Conservation (phyloP, 805 yeast genomes). For the Candida sonorensis region DNA sequence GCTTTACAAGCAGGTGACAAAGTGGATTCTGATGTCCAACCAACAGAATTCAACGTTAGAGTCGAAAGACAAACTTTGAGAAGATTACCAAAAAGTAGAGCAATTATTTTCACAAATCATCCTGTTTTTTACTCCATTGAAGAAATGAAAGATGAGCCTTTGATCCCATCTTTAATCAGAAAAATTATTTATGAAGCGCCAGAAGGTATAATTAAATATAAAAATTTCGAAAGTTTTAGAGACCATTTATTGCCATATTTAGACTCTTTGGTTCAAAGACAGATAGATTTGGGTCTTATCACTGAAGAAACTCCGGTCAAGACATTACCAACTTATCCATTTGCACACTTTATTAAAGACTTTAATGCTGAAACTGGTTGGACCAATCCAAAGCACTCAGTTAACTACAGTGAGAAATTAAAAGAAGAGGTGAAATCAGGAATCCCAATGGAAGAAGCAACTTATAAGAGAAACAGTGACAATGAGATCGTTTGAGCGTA, state of each 20-base stretch:
- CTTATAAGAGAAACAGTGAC: constrained; percentile 13
- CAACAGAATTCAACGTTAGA: constrained; percentile 55
- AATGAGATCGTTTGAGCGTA: no score
- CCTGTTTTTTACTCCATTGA: constrained; percentile 74
- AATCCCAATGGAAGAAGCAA: constrained; percentile 15
- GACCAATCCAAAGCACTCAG: constrained; percentile 28
- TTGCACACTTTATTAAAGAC: constrained; percentile 44
- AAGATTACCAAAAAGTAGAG: constrained; percentile 55
- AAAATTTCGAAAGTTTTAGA: constrained; percentile 50
- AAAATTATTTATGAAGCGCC: constrained; percentile 64
- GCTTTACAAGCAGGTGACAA: constrained; percentile 39
- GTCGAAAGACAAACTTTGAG: constrained; percentile 70
- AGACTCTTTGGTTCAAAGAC: constrained; percentile 51
- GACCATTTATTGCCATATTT: constrained; percentile 55
- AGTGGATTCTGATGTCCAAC: constrained; percentile 36
- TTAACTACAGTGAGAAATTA: constrained; percentile 19
- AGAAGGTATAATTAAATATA: constrained; percentile 56
- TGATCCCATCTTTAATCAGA: constrained; percentile 58
- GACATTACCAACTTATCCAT: constrained; percentile 57
- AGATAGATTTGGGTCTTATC: constrained; percentile 49
- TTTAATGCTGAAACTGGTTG: constrained; percentile 35
- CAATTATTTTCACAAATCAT: constrained; percentile 69
- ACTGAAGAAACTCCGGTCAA: constrained; percentile 47
- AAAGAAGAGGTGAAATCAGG: constrained; percentile 20
- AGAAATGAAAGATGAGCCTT: constrained; percentile 76